Percentiles rank a stretch among this genome's conserved stretches.
phyloP scores from a whole-genome alignment of 1,284 basidiomycete species.

The Limonomyces culmigenus region DNA sequence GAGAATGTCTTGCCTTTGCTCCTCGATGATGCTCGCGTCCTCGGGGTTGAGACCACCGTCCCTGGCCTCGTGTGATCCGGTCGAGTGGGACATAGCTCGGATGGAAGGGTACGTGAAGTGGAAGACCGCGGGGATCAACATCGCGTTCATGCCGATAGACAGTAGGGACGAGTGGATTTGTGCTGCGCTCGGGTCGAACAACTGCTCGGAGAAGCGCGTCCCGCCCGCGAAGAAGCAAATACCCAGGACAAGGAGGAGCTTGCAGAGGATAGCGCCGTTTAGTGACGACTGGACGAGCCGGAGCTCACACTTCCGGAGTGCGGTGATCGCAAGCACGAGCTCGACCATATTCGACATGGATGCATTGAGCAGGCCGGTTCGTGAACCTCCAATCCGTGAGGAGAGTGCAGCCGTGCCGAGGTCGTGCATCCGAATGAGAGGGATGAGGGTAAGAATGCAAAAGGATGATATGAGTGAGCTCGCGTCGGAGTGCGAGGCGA shows the following conservation, averaged over 20 bases:
- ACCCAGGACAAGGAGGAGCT: slow-evolving; percentile 44
- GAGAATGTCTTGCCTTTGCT: slow-evolving; percentile 38
- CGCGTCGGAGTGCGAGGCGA: too few relatives aligned
- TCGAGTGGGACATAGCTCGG: slow-evolving; percentile 11
- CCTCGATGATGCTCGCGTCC: slow-evolving; percentile 4
- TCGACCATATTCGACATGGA: slow-evolving; percentile 67
- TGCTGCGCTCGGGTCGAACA: slow-evolving; percentile 34
- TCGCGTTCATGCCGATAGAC: slow-evolving; percentile 62
- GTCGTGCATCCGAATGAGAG: too few relatives aligned
- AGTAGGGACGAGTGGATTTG: slow-evolving; percentile 74
- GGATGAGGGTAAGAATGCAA: too few relatives aligned
- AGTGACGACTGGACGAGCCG: slow-evolving; percentile 70
- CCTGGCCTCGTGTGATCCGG: too few relatives aligned
- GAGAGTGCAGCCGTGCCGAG: slow-evolving; percentile 65
- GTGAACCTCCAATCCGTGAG: slow-evolving; percentile 57
- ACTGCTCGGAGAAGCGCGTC: slow-evolving; percentile 60
- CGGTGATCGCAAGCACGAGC: slow-evolving; percentile 61
- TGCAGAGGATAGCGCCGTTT: slow-evolving; percentile 66
- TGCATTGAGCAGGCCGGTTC: slow-evolving; percentile 67
- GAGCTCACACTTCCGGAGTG: slow-evolving; percentile 70
- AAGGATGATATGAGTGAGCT: too few relatives aligned
- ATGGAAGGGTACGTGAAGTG: slow-evolving; percentile 38
- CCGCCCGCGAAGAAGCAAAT: slow-evolving; percentile 76
- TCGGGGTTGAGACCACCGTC: too few relatives aligned
- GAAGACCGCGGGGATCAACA: slow-evolving; percentile 67